A percentile compares a stretch with the other conserved stretches of the same genome.
These are phyloP conservation scores for Aspergillus coremiiformis DNA, from an alignment of 495 filamentous ascomycete genomes.

Conservation along the genomic window DNA sequence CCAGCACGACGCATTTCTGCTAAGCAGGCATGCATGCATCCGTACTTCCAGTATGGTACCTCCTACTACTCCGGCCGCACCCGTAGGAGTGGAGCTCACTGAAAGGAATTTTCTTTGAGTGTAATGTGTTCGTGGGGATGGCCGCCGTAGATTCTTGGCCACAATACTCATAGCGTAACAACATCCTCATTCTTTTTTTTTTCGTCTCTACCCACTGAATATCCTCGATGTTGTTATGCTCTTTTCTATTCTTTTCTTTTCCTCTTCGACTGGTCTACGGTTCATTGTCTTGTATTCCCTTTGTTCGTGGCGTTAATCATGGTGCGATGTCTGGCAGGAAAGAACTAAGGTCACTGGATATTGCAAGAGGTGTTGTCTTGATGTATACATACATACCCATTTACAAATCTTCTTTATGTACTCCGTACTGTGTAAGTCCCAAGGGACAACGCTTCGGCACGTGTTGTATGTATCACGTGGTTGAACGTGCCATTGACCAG, in stretches of 20 bases:
- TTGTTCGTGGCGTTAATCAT: constrained; percentile 33
- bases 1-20: constrained; percentile 89
- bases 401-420: constrained; percentile 4
- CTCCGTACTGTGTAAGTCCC: neutral
- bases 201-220: neutral
- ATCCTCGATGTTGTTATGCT: constrained; percentile 2
- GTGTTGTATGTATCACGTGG: too few species aligned
- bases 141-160: constrained; percentile 1
- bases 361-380: constrained; percentile 23
- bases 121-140: constrained; percentile 16
- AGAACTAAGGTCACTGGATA: constrained; percentile 28
- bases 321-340: constrained; percentile 30
- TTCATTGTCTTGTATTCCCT: constrained; percentile 17
- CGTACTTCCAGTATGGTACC: constrained; percentile 77
- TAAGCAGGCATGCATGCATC: constrained; percentile 87
- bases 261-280: neutral
- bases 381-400: constrained; percentile 31
- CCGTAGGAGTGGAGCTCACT: constrained; percentile 38
- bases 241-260: constrained; percentile 2
- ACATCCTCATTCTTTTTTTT: neutral
- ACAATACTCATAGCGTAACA: neutral
- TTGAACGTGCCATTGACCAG: neutral
- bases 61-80: constrained; percentile 44
- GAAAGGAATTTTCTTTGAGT: constrained; percentile 5
- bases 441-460: neutral